Evolutionary conservation across 2,329 filamentous ascomycete genomes (phyloP).

Genomic region (Pestalotiopsis sp.): DNA sequence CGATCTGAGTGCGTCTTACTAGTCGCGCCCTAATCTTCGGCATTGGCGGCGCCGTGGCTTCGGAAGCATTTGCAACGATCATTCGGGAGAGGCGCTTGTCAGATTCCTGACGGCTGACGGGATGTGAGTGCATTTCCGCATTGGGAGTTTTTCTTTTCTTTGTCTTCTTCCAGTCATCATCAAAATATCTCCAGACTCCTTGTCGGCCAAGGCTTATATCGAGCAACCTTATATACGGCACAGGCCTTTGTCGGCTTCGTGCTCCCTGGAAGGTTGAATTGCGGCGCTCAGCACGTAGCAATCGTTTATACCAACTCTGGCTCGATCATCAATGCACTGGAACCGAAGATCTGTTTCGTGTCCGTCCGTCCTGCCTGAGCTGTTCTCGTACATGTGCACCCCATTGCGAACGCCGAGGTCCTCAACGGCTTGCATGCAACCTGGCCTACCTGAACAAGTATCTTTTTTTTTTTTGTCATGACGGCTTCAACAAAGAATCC

Average conservation of each 20-base stretch:
- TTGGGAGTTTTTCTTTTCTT: not conserved
- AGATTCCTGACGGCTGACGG: not conserved
- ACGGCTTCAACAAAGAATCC: no score
- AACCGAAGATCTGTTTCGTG: no score
- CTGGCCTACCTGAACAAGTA: no score
- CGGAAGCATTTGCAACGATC: not conserved
- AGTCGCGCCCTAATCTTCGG: not conserved
- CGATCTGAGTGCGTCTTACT: not conserved
- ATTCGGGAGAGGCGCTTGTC: not conserved
- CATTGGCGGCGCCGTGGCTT: not conserved
- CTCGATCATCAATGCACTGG: not conserved
- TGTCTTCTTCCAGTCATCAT: not conserved
- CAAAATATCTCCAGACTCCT: no score
- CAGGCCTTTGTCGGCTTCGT: not conserved
- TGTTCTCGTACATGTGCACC: no score
- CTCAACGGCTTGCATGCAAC: no score
- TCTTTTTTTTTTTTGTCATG: no score
- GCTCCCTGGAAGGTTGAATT: not conserved
- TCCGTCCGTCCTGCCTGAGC: no score
- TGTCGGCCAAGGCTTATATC: not conserved
- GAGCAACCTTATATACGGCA: not conserved
- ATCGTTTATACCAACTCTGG: not conserved
- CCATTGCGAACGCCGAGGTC: no score
- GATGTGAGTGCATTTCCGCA: not conserved
- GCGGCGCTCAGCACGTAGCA: not conserved